Percentiles rank a stretch among this genome's conserved stretches.
phyloP scores from a whole-genome alignment of 2,329 filamentous ascomycete species.

The Fusarium sp. region DNA sequence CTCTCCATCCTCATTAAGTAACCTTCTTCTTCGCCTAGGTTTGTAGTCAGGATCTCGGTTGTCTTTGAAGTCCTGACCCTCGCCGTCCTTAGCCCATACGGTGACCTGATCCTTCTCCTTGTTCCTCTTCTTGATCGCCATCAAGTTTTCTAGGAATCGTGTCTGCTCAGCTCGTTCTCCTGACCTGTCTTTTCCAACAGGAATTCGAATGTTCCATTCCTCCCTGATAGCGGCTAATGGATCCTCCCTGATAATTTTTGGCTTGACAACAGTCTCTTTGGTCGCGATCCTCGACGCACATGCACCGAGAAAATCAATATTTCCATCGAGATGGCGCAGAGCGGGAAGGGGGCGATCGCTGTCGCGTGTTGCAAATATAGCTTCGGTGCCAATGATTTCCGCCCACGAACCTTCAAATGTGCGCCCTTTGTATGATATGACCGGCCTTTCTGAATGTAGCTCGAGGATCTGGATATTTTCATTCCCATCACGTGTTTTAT shows the following conservation, averaged over 20 bases:
- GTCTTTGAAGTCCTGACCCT: conserved; percentile 57
- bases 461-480: conserved; percentile 81
- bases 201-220: conserved; percentile 59
- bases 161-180: conserved; percentile 62
- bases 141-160: conserved; percentile 74
- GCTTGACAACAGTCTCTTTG: conserved; percentile 69
- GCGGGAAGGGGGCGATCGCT: conserved; percentile 63
- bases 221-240: conserved; percentile 55
- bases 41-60: conserved; percentile 56
- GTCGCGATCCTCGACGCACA: conserved; percentile 78
- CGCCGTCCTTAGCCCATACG: conserved; percentile 62
- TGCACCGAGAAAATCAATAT: conserved; percentile 78
- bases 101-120: conserved; percentile 76
- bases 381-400: conserved; percentile 84
- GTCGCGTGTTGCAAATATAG: conserved; percentile 72
- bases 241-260: conserved; percentile 54
- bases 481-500: conserved; percentile 28
- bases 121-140: conserved; percentile 71
- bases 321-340: conserved; percentile 64
- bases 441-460: conserved; percentile 78
- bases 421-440: conserved; percentile 82
- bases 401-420: conserved; percentile 86
- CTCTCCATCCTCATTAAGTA: conserved; percentile 45
- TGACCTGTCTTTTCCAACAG: conserved; percentile 58
- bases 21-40: conserved; percentile 47